Evolutionary conservation across 768 basidiomycete genomes (phyloP).

Genomic region (Clitopilus passeckerianus): DNA sequence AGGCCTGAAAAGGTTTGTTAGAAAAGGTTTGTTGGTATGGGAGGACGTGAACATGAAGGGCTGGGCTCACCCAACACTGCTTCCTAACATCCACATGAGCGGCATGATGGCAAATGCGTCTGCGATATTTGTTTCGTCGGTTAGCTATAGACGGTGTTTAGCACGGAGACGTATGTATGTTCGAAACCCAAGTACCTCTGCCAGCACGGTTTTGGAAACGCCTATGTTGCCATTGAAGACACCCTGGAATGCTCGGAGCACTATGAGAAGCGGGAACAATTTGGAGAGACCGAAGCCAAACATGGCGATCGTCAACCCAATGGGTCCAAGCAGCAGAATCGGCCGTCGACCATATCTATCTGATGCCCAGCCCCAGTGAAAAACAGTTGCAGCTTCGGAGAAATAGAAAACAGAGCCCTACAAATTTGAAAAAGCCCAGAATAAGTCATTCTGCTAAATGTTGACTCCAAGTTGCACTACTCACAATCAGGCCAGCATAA

Average conservation of each 20-base stretch:
- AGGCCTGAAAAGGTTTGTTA: slow-evolving; percentile 12
- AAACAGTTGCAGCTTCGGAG: slow-evolving; percentile 27
- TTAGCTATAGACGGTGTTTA: slow-evolving; percentile 3
- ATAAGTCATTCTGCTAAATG: slow-evolving; percentile 21
- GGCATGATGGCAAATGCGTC: slow-evolving; percentile 15
- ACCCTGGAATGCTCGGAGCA: slow-evolving; percentile 24
- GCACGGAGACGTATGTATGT: neutral
- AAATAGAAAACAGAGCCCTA: slow-evolving; percentile 35
- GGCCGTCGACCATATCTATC: slow-evolving; percentile 30
- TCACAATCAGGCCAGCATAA: slow-evolving; percentile 38
- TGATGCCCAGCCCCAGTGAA: slow-evolving; percentile 28
- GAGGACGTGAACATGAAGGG: neutral
- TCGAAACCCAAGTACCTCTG: neutral
- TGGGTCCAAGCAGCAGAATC: slow-evolving; percentile 24
- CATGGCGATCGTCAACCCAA: slow-evolving; percentile 24
- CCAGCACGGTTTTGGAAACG: neutral
- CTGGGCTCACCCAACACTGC: slow-evolving; percentile 16
- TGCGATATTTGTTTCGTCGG: slow-evolving; percentile 14
- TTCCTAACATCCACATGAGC: slow-evolving; percentile 20
- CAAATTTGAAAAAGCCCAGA: slow-evolving; percentile 7
- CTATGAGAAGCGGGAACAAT: slow-evolving; percentile 22
- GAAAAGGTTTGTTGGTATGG: neutral
- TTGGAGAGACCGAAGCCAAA: slow-evolving; percentile 27
- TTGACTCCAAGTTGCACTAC: slow-evolving; percentile 5
- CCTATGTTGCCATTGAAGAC: slow-evolving; percentile 34